Evolutionary conservation across 768 basidiomycete species (phyloP).

Genomic region (Podaxis sp.): DNA sequence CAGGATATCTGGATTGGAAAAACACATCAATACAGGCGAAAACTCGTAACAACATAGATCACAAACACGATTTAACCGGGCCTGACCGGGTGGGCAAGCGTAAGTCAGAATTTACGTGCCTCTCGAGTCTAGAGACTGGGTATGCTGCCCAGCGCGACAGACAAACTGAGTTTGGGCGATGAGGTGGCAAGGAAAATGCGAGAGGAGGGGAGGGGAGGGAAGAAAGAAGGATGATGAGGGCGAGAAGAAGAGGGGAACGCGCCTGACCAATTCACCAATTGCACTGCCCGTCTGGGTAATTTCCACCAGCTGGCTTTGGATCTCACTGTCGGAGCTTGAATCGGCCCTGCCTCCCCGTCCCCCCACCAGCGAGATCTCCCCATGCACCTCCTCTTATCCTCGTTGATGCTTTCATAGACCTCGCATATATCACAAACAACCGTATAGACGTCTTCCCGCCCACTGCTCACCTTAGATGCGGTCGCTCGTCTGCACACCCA

Average conservation of each 20-base stretch:
- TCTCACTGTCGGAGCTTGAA: conserved; percentile 18
- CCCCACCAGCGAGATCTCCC: neutral
- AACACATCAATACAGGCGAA: conserved; percentile 14
- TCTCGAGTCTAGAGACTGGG: neutral
- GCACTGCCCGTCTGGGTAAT: conserved; percentile 16
- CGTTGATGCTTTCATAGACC: neutral
- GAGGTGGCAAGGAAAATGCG: neutral
- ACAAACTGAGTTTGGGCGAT: neutral
- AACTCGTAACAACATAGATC: conserved; percentile 16
- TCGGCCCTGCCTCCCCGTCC: neutral
- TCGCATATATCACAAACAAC: neutral
- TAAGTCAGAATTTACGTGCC: neutral
- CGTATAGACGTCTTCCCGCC: neutral
- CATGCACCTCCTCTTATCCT: neutral
- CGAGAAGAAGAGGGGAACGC: conserved; percentile 17
- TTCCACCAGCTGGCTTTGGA: conserved; percentile 17
- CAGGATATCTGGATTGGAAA: conserved; percentile 20
- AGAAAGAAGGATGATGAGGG: conserved; percentile 15
- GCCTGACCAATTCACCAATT: conserved; percentile 16
- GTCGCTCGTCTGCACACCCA: neutral
- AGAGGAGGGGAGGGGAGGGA: conserved; percentile 7
- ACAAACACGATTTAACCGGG: conserved; percentile 16
- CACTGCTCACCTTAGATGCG: neutral
- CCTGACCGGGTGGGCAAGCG: conserved; percentile 5
- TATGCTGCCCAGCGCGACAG: neutral